Evolutionary conservation across 2,329 filamentous ascomycete genomes (phyloP).

Genomic region (Aspergillus sp.): DNA sequence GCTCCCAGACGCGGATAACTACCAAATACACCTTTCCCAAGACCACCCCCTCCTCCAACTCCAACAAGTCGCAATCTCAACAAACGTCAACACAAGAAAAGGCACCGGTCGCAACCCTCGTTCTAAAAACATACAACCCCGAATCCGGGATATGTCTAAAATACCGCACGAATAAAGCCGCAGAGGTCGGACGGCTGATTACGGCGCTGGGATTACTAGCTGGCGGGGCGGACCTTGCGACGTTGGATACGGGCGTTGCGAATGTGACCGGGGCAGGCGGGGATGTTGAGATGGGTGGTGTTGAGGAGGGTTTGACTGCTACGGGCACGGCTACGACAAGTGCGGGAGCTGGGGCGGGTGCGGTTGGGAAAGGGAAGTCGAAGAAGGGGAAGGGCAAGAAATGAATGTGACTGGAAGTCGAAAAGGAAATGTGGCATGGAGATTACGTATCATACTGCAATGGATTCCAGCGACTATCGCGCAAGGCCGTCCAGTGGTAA

Average conservation of each 20-base stretch:
- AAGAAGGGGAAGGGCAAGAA: slow-evolving; percentile 71
- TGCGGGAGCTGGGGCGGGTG: slow-evolving; percentile 24
- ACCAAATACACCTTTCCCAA: slow-evolving; percentile 78
- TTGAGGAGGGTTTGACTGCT: slow-evolving; percentile 30
- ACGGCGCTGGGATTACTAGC: slow-evolving; percentile 73
- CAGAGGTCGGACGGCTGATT: slow-evolving; percentile 83
- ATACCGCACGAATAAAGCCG: slow-evolving; percentile 86
- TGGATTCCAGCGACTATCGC: not conserved
- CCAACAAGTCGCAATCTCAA: slow-evolving; percentile 32
- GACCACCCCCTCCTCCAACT: slow-evolving; percentile 24
- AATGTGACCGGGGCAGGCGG: slow-evolving; percentile 5
- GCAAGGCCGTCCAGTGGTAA: not conserved
- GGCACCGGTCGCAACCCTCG: slow-evolving; percentile 64
- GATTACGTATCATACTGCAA: not conserved
- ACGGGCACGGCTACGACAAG: slow-evolving; percentile 22
- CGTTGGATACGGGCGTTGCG: slow-evolving; percentile 49
- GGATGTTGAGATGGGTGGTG: slow-evolving; percentile 17
- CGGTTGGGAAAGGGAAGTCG: slow-evolving; percentile 32
- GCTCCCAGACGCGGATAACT: slow-evolving; percentile 75
- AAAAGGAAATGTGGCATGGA: not conserved
- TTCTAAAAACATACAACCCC: slow-evolving; percentile 88
- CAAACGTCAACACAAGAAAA: slow-evolving; percentile 19
- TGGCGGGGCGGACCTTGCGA: slow-evolving; percentile 64
- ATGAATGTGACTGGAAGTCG: slow-evolving; percentile 40
- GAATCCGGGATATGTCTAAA: slow-evolving; percentile 78